Evolutionary conservation across 345 rosid genomes (phyloP).

Genomic region (Eucalyptus pauciflora): DNA sequence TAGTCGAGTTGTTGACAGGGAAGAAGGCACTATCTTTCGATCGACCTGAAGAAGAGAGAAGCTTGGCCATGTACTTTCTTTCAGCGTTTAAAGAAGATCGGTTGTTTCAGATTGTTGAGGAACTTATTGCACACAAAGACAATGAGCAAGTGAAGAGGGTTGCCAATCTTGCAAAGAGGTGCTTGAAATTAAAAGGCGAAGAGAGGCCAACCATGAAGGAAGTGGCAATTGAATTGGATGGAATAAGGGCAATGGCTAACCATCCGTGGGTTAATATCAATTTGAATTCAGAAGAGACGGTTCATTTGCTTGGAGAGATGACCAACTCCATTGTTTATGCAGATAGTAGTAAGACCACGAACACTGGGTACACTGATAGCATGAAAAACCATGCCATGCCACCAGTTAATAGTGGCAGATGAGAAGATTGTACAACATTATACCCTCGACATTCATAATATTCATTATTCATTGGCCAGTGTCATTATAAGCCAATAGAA

Average conservation of each 20-base stretch:
- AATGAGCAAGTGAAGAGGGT: neutral
- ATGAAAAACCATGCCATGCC: neutral
- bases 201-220: slow-evolving; percentile 24
- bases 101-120: neutral
- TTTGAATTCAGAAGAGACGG: slow-evolving; percentile 1
- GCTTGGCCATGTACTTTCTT: neutral
- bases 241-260: neutral
- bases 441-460: neutral
- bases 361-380: neutral
- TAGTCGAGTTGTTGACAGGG: slow-evolving; percentile 30
- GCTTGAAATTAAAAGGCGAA: slow-evolving; percentile 6
- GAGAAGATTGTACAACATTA: neutral
- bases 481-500: neutral
- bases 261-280: slow-evolving; percentile 5
- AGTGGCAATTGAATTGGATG: slow-evolving; percentile 8
- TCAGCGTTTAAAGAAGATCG: neutral
- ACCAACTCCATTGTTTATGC: neutral
- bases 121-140: neutral
- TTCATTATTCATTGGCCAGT: neutral
- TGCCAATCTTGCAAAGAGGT: neutral
- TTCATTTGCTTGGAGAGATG: neutral
- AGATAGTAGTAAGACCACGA: neutral
- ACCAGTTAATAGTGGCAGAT: neutral
- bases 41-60: slow-evolving; percentile 11
- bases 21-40: slow-evolving; percentile 2